phyloP scores from a whole-genome alignment of 257 asterid species.

The Petrea volubilis region DNA sequence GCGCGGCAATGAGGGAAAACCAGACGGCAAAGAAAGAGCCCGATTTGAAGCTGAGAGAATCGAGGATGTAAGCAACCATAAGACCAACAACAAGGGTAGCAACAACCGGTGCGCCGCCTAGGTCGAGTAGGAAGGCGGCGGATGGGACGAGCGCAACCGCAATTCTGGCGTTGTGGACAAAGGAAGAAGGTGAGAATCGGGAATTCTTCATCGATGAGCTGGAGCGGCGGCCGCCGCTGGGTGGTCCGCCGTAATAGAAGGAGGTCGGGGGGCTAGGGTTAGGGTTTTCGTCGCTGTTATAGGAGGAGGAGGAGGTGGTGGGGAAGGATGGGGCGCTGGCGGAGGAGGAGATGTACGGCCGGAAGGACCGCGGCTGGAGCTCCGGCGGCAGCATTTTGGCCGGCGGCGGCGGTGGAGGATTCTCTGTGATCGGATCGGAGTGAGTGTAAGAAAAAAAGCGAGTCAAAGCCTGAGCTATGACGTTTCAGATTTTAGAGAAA shows the following conservation, averaged over 20 bases:
- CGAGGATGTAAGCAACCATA: slow-evolving; percentile 89
- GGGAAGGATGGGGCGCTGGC: slow-evolving; percentile 75
- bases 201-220: slow-evolving; percentile 55
- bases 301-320: slow-evolving; percentile 51
- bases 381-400: slow-evolving; percentile 87
- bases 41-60: slow-evolving; percentile 75
- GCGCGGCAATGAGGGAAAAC: slow-evolving; percentile 83
- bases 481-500: slow-evolving; percentile 22
- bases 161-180: slow-evolving; percentile 76
- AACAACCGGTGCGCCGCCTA: slow-evolving; percentile 94
- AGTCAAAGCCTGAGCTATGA: slow-evolving; percentile 43
- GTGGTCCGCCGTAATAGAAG: slow-evolving; percentile 28
- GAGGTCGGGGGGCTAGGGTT: slow-evolving; percentile 58
- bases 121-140: slow-evolving; percentile 89
- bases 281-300: slow-evolving; percentile 61
- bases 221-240: slow-evolving; percentile 34
- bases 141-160: slow-evolving; percentile 84
- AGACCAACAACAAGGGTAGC: slow-evolving; percentile 74
- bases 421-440: slow-evolving; percentile 44
- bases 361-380: slow-evolving; percentile 87
- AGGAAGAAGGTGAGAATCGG: slow-evolving; percentile 65
- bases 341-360: slow-evolving; percentile 75
- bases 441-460: slow-evolving; percentile 13
- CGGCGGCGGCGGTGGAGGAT: slow-evolving; percentile 36
- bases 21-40: slow-evolving; percentile 93